Conservation (phyloP, 1,284 basidiomycete species). For the Ustilago vetiveriae region DNA sequence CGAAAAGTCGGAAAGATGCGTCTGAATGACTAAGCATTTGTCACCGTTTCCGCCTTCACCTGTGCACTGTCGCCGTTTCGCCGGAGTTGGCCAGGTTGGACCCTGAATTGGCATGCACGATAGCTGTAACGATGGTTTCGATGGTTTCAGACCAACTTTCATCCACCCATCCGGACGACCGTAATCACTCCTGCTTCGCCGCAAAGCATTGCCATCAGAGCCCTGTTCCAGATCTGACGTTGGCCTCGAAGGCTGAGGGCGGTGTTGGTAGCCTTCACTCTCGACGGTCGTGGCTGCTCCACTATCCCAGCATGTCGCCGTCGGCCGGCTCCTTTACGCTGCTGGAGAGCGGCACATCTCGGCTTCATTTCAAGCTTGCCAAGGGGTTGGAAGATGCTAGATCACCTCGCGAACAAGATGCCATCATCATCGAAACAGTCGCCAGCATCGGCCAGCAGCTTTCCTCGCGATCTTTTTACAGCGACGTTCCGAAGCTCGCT, state of each 20-base stretch:
- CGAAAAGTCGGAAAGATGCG: not conserved
- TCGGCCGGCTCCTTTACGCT: slow-evolving; percentile 31
- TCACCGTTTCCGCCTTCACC: too few relatives aligned
- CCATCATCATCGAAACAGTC: slow-evolving; percentile 22
- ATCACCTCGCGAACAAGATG: slow-evolving; percentile 9
- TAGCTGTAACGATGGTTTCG: too few relatives aligned
- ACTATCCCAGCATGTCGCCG: slow-evolving; percentile 12
- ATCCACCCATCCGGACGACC: not conserved
- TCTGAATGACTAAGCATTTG: slow-evolving; percentile 13
- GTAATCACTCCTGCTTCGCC: too few relatives aligned
- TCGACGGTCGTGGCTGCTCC: not conserved
- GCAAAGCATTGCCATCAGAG: too few relatives aligned
- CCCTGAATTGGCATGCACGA: slow-evolving; percentile 12
- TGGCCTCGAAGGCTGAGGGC: too few relatives aligned
- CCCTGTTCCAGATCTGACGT: too few relatives aligned
- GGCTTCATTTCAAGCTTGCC: slow-evolving; percentile 47
- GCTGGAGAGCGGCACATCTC: slow-evolving; percentile 47
- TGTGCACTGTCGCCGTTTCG: slow-evolving; percentile 1
- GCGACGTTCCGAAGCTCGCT: slow-evolving; percentile 18
- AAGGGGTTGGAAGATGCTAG: slow-evolving; percentile 37
- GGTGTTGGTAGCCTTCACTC: too few relatives aligned
- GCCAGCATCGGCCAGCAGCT: slow-evolving; percentile 16
- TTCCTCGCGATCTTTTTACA: slow-evolving; percentile 7
- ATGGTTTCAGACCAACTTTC: too few relatives aligned
- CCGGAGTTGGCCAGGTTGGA: slow-evolving; percentile 10